Base-by-base conservation (phyloP, 768 basidiomycete genomes). In the Macrolepiota albuminosa region DNA sequence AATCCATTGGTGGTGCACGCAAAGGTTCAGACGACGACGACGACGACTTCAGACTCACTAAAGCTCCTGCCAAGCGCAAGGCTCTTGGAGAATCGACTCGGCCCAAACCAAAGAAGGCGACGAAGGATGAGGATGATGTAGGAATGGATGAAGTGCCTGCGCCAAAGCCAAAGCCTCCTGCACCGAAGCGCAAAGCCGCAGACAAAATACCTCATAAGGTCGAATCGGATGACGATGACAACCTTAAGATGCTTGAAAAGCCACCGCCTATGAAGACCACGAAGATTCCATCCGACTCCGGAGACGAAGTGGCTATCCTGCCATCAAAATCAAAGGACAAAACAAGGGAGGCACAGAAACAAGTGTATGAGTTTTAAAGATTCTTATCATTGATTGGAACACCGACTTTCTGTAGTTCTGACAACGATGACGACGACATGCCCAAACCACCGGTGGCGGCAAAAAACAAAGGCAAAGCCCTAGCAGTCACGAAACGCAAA, bases 401-500 rank as follows among this genome's bases (percentile, higher is more conserved):
- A 31, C 33, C 54, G 14, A 50, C 2, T 33, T 13, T 21, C 36
- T 33, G 16, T 36, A 58, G 49, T 24, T 39, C 37, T 29, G 60
- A 58, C 42, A 58, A 64, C 40, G 55, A 61, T 16, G 58, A 65
- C 14, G 56, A 62, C n/a, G 62, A 57, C 29, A 31, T 58, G 16
- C n/a, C 47, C 3, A 60, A 61, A 33, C 52, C 61, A 2, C 34
- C 37, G 4, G 31, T 24, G 13, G 54, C 52, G 13, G 52, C 56
- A 24, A 68, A 69, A 50, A 61, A 52, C 54, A 58, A 71, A 63
- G 60, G 63, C 46, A 64, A 69, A 60, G 67, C 61, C 4, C 64
- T 68, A 56, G 67, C 65, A 16, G 63, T 67, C 16, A 68, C 73
- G 47, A 92, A 92, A 72, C 84, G 89, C 46, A 93, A 91, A 72